These are phyloP conservation scores for Rehmannia glutinosa DNA, from an alignment of 257 asterid species.

Conservation along the genomic window DNA sequence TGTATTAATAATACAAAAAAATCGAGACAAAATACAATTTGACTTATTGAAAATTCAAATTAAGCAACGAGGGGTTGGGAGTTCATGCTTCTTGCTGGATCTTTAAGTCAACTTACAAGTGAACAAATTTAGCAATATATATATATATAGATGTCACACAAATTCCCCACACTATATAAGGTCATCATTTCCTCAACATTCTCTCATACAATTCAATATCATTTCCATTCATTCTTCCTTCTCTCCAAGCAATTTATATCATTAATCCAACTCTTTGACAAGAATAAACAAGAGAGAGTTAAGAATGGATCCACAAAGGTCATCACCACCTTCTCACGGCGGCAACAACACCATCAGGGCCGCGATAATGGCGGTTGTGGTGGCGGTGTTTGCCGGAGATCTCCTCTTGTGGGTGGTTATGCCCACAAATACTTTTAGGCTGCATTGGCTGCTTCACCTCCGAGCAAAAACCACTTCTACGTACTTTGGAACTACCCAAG, in stretches of 20 bases:
- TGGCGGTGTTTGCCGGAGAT: conserved; percentile 39
- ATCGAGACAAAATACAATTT: no score
- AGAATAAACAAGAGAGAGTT: background rate
- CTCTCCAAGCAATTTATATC: no score
- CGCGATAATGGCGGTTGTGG: conserved; percentile 30
- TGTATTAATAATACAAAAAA: no score
- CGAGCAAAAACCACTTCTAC: conserved; percentile 41
- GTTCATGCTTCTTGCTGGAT: conserved; percentile 15
- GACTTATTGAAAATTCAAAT: no score
- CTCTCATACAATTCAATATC: background rate
- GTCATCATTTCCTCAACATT: conserved; percentile 6
- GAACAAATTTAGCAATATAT: background rate
- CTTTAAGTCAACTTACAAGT: background rate
- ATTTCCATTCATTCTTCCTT: no score
- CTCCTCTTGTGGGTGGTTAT: conserved; percentile 48
- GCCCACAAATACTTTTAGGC: conserved; percentile 38
- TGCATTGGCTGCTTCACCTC: conserved; percentile 38
- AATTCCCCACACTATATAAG: conserved; percentile 12
- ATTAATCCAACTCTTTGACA: background rate
- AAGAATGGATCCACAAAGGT: conserved; percentile 5
- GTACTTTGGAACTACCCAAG: conserved; percentile 57
- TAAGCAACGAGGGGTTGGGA: background rate
- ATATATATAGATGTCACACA: conserved; percentile 3
- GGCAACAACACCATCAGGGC: conserved; percentile 24
- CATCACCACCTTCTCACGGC: conserved; percentile 16